Base-by-base conservation (phyloP, 768 basidiomycete species). In the Fibroporia radiculosa region DNA sequence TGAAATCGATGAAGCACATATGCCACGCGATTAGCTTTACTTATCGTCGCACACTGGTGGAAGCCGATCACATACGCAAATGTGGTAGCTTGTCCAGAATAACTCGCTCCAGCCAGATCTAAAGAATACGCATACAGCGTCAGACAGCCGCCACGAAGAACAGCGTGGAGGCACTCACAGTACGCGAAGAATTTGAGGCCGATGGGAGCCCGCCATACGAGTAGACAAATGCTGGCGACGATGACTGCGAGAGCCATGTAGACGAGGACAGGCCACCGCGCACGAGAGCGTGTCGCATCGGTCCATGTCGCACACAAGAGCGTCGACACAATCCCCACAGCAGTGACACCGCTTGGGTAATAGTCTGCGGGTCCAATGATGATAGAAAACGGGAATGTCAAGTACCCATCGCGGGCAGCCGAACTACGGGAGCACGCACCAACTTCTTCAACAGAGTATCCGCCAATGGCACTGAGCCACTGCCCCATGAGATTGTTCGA, bases 181-280 rank as follows among this genome's bases (percentile, higher is more conserved):
- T 82, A 88, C 3, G 82, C 86, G 51, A 86, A 84, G 60, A 82
- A 85, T 50, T 81, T 82, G n/a, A 80, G 72, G 1, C 69, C 74
- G 0, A 64, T 75, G 3, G 83, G 76, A 44, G 69, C 74, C 42
- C 65, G 67, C 77, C 78, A 80, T 3, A 79, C 70, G 24, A 86
- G 66, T 40, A 87, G 70, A 55, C 74, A 77, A 38, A 77, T 71
- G 13, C 74, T 66, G 11, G 79, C 69, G 27, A 70, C 59, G 32
- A 77, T 75, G 46, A 70, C 72, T 18, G 74, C 69, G n/a, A 72
- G 49, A 26, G 70, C 67, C 75, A 83, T 81, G 57, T 77, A 76
- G 13, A 84, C 69, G 18, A 84, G 69, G 38, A 82, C 78, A 5
- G 77, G 78, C 77, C 80, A 82, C 13, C 79, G 72, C 24, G 68